phyloP scores from a whole-genome alignment of 345 rosid species.

The Rhodomyrtus tomentosa region DNA sequence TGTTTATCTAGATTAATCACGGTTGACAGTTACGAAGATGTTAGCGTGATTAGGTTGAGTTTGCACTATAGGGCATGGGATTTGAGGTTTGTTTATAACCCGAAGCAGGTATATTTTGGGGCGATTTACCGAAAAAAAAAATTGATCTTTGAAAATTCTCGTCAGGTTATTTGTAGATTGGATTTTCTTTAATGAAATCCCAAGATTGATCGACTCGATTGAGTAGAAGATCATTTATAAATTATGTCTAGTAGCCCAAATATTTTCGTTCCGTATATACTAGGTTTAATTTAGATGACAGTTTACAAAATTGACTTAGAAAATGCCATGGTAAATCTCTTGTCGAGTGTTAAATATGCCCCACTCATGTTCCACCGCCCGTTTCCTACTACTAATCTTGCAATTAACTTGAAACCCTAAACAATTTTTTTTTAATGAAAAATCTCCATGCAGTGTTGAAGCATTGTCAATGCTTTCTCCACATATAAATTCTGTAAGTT shows the following conservation, averaged over 20 bases:
- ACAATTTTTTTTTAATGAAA: neutral
- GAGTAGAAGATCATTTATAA: neutral
- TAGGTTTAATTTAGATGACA: neutral
- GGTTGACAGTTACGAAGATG: neutral
- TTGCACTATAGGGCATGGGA: neutral
- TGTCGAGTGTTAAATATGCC: neutral
- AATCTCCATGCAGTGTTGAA: neutral
- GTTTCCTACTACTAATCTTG: neutral
- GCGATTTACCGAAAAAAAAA: neutral
- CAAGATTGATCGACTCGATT: accelerated
- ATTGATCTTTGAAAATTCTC: neutral
- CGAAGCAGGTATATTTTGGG: neutral
- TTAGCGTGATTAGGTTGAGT: neutral
- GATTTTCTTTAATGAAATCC: neutral
- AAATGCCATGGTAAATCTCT: neutral
- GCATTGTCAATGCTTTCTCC: neutral
- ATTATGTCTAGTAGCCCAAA: neutral
- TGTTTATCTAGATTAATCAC: neutral
- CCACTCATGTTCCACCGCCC: neutral
- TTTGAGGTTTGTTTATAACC: neutral
- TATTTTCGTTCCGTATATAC: neutral
- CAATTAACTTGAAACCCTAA: neutral
- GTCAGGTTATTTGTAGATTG: neutral
- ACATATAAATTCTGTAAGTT: neutral
- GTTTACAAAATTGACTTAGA: neutral